These are phyloP conservation scores for Barbatosphaeria neglecta DNA, from an alignment of 495 filamentous ascomycete genomes.

Conservation along the genomic window DNA sequence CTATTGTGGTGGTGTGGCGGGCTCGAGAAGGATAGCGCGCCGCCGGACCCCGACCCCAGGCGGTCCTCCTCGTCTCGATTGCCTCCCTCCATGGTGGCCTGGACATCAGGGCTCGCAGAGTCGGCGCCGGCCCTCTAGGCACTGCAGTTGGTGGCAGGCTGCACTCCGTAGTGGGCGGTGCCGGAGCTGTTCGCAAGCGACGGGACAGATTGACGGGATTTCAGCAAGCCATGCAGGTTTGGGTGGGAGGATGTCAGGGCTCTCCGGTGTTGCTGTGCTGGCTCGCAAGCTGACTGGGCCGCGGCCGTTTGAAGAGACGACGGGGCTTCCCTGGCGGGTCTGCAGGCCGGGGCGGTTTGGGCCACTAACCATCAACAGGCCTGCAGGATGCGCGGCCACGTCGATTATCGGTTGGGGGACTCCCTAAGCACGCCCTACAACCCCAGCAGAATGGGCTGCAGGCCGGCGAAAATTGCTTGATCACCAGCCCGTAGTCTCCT, in stretches of 20 bases:
- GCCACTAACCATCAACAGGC: background rate
- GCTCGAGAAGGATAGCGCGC: constrained; percentile 1
- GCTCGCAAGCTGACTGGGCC: constrained; percentile 21
- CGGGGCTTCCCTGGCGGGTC: background rate
- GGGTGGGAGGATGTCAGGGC: constrained; percentile 15
- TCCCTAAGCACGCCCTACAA: background rate
- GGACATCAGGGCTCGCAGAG: constrained; percentile 5
- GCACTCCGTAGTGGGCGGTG: too few species aligned
- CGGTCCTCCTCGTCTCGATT: constrained; percentile 17
- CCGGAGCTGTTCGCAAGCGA: constrained; percentile 5
- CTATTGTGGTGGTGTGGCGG: constrained; percentile 14
- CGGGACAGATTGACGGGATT: constrained; percentile 12
- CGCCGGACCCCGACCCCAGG: constrained; percentile 1
- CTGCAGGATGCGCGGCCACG: constrained; percentile 3
- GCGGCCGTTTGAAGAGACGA: constrained; percentile 2
- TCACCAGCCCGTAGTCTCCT: background rate
- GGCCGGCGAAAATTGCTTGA: background rate
- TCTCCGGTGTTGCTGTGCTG: constrained; percentile 23
- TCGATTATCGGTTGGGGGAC: background rate
- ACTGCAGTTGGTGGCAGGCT: too few species aligned
- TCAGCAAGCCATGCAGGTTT: constrained; percentile 19
- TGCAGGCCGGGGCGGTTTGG: background rate
- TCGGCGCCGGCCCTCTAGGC: background rate
- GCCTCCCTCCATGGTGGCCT: constrained; percentile 24
- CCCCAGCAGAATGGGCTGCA: background rate